Percentiles rank a stretch among this genome's conserved stretches.
Conservation (phyloP, 441 rosid species). For the Populus hybrid region DNA sequence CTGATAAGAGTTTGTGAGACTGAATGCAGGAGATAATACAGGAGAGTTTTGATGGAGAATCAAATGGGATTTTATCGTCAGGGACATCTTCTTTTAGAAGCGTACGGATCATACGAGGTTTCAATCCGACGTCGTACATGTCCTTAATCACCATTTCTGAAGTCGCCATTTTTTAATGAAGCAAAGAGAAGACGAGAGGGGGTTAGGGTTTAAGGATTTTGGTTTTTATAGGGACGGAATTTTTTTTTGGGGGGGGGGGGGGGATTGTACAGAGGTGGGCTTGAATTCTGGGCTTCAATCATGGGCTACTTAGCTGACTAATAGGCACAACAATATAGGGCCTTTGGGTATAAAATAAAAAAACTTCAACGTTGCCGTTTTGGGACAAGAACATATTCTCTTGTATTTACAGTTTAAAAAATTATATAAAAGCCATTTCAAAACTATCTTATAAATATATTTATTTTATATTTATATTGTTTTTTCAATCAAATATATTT, state of each 20-base stretch:
- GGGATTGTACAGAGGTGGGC: not conserved
- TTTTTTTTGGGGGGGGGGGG: too few relatives aligned
- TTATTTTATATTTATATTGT: too few relatives aligned
- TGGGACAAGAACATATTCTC: too few relatives aligned
- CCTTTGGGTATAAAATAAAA: not conserved
- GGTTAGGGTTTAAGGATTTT: constrained; percentile 1
- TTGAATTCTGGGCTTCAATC: not conserved
- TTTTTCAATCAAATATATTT: too few relatives aligned
- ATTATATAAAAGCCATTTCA: too few relatives aligned
- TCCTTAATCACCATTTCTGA: constrained; percentile 21
- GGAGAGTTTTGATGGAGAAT: constrained; percentile 34
- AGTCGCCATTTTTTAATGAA: not conserved
- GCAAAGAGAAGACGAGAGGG: not conserved
- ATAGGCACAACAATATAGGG: not conserved
- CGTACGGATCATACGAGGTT: constrained; percentile 51
- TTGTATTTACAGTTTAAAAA: too few relatives aligned
- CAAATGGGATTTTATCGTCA: constrained; percentile 46
- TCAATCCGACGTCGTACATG: constrained; percentile 53
- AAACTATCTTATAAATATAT: too few relatives aligned
- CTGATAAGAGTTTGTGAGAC: constrained; percentile 55
- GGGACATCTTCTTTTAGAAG: constrained; percentile 57
- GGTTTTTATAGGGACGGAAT: not conserved
- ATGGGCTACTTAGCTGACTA: not conserved
- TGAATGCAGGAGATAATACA: constrained; percentile 37
- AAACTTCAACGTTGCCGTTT: too few relatives aligned